These are phyloP conservation scores for Plasmopara halstedii DNA, from an alignment of 352 stramenopile species.

Conservation along the genomic window DNA sequence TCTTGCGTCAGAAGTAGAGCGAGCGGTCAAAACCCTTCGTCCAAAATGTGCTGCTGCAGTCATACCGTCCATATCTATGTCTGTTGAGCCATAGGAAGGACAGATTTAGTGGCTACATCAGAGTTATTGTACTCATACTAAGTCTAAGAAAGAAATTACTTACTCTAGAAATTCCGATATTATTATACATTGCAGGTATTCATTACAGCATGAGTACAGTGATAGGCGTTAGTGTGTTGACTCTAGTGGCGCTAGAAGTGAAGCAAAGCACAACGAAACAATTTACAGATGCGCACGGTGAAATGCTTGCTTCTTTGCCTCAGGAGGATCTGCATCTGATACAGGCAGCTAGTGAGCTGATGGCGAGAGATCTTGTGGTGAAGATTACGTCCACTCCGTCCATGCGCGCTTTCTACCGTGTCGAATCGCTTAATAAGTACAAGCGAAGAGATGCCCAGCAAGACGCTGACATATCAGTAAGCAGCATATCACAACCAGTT, in stretches of 20 bases:
- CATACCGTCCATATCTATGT: too few species aligned
- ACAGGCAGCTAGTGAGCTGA: slow-evolving; percentile 47
- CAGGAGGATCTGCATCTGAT: slow-evolving; percentile 36
- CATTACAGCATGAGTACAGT: slow-evolving; percentile 16
- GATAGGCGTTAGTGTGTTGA: slow-evolving; percentile 32
- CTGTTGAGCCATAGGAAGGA: too few species aligned
- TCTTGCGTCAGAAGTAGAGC: too few species aligned
- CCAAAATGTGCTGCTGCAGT: too few species aligned
- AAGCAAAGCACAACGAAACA: slow-evolving; percentile 21
- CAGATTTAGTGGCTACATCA: too few species aligned
- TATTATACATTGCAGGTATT: slow-evolving; percentile 1
- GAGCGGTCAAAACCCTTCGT: too few species aligned
- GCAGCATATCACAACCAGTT: slow-evolving; percentile 33
- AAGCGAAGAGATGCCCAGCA: slow-evolving; percentile 8
- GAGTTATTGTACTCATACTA: too few species aligned
- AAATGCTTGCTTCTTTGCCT: slow-evolving; percentile 37
- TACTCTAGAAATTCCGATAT: too few species aligned
- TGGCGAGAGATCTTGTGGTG: slow-evolving; percentile 37
- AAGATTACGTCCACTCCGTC: slow-evolving; percentile 41
- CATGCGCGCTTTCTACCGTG: slow-evolving; percentile 46
- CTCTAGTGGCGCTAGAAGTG: slow-evolving; percentile 32
- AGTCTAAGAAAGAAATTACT: too few species aligned
- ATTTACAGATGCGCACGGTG: slow-evolving; percentile 33
- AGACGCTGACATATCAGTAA: slow-evolving; percentile 7
- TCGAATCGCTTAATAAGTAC: slow-evolving; percentile 61